Conservation (phyloP, 768 basidiomycete species). For the Exidia glandulosa region DNA sequence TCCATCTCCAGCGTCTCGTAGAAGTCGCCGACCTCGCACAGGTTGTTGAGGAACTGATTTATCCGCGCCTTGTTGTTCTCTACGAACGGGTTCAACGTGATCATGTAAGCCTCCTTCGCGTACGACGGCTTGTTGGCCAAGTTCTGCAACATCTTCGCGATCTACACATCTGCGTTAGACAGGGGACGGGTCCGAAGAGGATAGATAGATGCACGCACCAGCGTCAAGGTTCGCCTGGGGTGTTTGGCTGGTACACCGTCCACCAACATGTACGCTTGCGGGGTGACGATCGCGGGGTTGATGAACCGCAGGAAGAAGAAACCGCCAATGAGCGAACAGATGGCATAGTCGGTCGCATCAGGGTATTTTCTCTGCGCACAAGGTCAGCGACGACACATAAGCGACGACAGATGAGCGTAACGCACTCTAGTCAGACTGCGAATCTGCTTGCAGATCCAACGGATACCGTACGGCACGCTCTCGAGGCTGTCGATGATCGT, state of each 20-base stretch:
- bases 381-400: background rate
- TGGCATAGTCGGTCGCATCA: constrained; percentile 95
- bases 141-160: constrained; percentile 99
- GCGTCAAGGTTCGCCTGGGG: constrained; percentile 87
- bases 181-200: no score
- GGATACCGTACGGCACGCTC: constrained; percentile 95
- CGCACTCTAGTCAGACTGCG: constrained; percentile 86
- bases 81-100: constrained; percentile 94
- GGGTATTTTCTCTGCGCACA: constrained; percentile 84
- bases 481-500: constrained; percentile 99
- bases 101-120: constrained; percentile 97
- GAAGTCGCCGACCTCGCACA: constrained; percentile 98
- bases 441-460: constrained; percentile 99
- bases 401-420: constrained; percentile 3
- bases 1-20: constrained; percentile 99
- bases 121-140: constrained; percentile 98
- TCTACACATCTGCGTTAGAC: constrained; percentile 34
- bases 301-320: constrained; percentile 99
- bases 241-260: constrained; percentile 97
- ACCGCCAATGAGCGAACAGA: constrained; percentile 96
- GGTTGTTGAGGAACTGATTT: constrained; percentile 90
- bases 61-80: constrained; percentile 98
- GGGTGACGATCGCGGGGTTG: constrained; percentile 97
- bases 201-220: constrained; percentile 41
- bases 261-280: constrained; percentile 99